Base-by-base conservation (phyloP, 2,329 filamentous ascomycete genomes). In the Tolypocladium tropicale region DNA sequence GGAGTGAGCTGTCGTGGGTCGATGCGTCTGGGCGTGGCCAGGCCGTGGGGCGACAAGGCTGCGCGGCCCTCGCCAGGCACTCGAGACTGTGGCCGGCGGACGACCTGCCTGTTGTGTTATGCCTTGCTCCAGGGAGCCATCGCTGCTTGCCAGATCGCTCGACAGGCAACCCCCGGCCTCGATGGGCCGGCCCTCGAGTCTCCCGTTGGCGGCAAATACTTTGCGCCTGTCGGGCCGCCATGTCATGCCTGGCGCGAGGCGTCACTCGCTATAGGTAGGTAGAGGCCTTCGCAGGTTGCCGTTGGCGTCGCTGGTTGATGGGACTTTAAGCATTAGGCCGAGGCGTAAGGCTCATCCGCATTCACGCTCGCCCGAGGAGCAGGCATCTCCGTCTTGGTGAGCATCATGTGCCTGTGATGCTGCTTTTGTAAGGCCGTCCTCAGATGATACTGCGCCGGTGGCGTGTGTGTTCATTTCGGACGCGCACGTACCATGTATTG, bases 1-100 rank as follows among this genome's bases (percentile, higher is more conserved):
- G 4, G 51, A 39, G 34, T 39, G 51, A 34, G 51, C 50, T 52
- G 23, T 39, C 51, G 51, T 52, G 50, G 50, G 50, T 37, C 33
- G 50, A 52, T 34, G 33, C 50, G 30, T 25, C 51, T 36, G 23
- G 32, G 28, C 48, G 48, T 33, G 48, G 48, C 3, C 46, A 14
- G 25, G 21, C 33, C 51, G 51, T 32, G 51, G 51, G 51, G 51
- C 51, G 51, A 53, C 51, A 53, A 53, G 51, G 51, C 51, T 53
- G 51, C 51, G 51, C 21, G 51, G 36, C 32, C 51, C 25, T 39
- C 51, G 10, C 10, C 46, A n/a, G 18, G 25, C 37, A 4, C 46
- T 14, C 25, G 43, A 30, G 14, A 28, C 43, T 18, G 28, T 9
- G 12, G 28, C 18, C 23, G 30, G 36, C 51, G 36, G 21, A 41